These are phyloP conservation scores for Apiospora aurea DNA, from an alignment of 2,329 filamentous ascomycete species.

Conservation along the genomic window DNA sequence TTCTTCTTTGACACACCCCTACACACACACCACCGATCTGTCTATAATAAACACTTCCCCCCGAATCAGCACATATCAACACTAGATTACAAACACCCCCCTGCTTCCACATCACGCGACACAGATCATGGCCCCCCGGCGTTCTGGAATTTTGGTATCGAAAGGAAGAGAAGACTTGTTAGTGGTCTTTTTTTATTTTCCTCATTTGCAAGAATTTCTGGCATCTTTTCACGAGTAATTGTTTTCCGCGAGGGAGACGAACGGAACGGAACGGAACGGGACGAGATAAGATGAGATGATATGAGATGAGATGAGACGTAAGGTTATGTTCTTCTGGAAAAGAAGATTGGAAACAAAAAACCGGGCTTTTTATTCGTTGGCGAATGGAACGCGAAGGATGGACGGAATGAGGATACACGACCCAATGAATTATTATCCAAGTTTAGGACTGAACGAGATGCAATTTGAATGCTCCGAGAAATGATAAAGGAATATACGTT, in stretches of 20 bases:
- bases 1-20: neutral
- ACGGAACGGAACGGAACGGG: neutral
- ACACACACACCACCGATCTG: neutral
- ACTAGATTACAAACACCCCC: constrained; percentile 7
- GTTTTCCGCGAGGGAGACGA: constrained; percentile 7
- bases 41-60: neutral
- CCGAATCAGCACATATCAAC: constrained; percentile 4
- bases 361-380: neutral
- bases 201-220: neutral
- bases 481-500: constrained; percentile 10
- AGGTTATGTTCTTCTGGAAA: neutral
- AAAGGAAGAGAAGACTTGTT: neutral
- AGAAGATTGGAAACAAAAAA: neutral
- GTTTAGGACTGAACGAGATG: constrained; percentile 3
- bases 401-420: neutral
- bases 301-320: neutral
- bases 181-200: constrained; percentile 4
- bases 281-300: neutral
- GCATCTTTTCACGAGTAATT: constrained; percentile 12
- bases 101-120: neutral
- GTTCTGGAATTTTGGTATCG: constrained; percentile 12
- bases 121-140: constrained; percentile 18
- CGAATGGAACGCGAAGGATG: neutral
- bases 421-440: neutral
- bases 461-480: neutral